phyloP scores from a whole-genome alignment of 495 filamentous ascomycete species.

The Glarea lozoyensis region DNA sequence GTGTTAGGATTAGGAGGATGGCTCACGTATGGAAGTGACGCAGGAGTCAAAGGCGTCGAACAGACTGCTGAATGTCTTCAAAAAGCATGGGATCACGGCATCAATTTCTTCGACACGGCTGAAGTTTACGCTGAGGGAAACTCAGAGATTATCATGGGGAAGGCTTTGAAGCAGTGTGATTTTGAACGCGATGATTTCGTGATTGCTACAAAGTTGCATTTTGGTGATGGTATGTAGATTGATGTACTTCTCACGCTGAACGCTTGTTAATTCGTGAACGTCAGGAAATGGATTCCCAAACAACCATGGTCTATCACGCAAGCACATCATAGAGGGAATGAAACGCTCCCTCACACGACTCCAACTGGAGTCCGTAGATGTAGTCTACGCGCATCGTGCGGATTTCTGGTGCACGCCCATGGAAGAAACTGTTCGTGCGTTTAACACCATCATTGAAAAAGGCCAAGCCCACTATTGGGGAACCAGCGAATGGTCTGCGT shows the following conservation, averaged over 20 bases:
- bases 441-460: conserved; percentile 53
- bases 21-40: conserved; percentile 38
- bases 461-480: conserved; percentile 41
- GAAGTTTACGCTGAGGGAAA: conserved; percentile 34
- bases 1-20: conserved; percentile 52
- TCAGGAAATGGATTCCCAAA: conserved; percentile 17
- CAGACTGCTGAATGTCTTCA: conserved; percentile 55
- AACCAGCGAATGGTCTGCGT: conserved; percentile 46
- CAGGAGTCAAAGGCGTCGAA: conserved; percentile 27
- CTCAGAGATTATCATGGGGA: conserved; percentile 35
- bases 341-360: conserved; percentile 50
- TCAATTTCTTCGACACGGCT: conserved; percentile 48
- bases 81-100: conserved; percentile 59
- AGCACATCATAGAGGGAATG: conserved; percentile 65
- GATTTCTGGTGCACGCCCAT: conserved; percentile 60
- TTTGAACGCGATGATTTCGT: conserved; percentile 65
- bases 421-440: conserved; percentile 67
- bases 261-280: background rate
- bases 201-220: conserved; percentile 63
- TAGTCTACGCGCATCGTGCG: conserved; percentile 68
- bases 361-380: conserved; percentile 58
- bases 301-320: conserved; percentile 54
- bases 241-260: too few relatives aligned
- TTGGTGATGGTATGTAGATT: conserved; percentile 32
- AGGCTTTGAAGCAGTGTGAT: conserved; percentile 45